Evolutionary conservation across 2,329 filamentous ascomycete species (phyloP).

Genomic region (Aspergillus chevalieri): DNA sequence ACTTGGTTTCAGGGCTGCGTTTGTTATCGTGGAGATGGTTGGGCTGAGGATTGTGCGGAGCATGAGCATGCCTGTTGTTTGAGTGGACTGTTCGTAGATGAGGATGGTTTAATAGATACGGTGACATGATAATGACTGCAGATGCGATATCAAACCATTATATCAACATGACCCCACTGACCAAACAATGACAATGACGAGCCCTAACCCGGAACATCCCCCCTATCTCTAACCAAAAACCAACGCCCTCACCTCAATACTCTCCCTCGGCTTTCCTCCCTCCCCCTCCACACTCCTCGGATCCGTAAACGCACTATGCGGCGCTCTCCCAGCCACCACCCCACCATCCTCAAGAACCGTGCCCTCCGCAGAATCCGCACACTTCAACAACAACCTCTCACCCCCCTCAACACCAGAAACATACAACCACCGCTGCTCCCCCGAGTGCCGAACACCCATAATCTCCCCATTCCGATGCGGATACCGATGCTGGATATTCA

Average conservation of each 20-base stretch:
- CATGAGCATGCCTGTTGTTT: not conserved
- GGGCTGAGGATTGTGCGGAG: not conserved
- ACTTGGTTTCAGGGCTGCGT: not conserved
- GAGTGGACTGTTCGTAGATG: not conserved
- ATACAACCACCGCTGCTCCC: conserved; percentile 68
- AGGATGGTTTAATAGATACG: not conserved
- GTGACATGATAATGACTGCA: too few relatives aligned
- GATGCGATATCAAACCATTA: too few relatives aligned
- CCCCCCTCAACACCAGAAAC: conserved; percentile 69
- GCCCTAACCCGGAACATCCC: too few relatives aligned
- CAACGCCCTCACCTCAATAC: conserved; percentile 80
- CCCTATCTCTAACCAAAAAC: conserved; percentile 58
- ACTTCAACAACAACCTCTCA: conserved; percentile 71
- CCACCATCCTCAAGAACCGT: conserved; percentile 32
- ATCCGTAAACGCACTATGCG: conserved; percentile 76
- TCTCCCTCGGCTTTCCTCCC: conserved; percentile 69
- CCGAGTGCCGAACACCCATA: conserved; percentile 58
- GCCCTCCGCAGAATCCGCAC: conserved; percentile 51
- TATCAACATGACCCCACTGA: too few relatives aligned
- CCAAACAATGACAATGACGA: too few relatives aligned
- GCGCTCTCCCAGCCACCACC: conserved; percentile 42
- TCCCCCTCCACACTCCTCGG: conserved; percentile 55
- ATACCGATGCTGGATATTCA: conserved; percentile 70
- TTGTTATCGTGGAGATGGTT: not conserved
- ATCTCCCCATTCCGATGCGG: conserved; percentile 66